phyloP scores from a whole-genome alignment of 2,329 filamentous ascomycete genomes.

The Colletotrichum destructivum region DNA sequence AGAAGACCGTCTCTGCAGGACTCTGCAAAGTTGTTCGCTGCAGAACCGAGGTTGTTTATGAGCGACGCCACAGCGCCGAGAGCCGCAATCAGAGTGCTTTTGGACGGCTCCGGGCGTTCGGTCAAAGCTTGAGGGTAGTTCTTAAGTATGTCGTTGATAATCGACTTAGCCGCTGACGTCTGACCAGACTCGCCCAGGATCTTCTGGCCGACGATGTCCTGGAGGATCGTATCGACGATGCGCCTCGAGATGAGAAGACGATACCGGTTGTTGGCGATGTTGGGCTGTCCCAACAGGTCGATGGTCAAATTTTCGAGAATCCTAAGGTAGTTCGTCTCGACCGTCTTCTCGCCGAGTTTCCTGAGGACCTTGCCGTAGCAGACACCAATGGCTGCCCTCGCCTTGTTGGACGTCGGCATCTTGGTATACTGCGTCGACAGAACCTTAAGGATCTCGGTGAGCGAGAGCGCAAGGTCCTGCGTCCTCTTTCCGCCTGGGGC shows the following conservation, averaged over 20 bases:
- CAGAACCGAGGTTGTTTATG: slow-evolving; percentile 85
- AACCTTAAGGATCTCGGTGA: slow-evolving; percentile 84
- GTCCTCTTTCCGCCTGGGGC: slow-evolving; percentile 78
- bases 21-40: slow-evolving; percentile 84
- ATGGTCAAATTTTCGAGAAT: slow-evolving; percentile 86
- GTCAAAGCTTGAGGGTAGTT: slow-evolving; percentile 93
- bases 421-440: slow-evolving; percentile 87
- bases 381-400: slow-evolving; percentile 85
- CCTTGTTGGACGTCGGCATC: slow-evolving; percentile 82
- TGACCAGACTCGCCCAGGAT: slow-evolving; percentile 93
- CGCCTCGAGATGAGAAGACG: slow-evolving; percentile 87
- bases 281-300: slow-evolving; percentile 83
- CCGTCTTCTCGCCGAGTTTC: slow-evolving; percentile 83
- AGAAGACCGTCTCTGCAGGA: slow-evolving; percentile 87
- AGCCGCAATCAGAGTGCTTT: slow-evolving; percentile 85
- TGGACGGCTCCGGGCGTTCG: slow-evolving; percentile 89
- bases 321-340: slow-evolving; percentile 85
- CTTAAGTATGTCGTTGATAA: slow-evolving; percentile 92
- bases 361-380: slow-evolving; percentile 89
- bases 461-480: slow-evolving; percentile 79
- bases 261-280: slow-evolving; percentile 87
- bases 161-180: slow-evolving; percentile 81
- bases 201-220: slow-evolving; percentile 84
- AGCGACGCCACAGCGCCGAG: slow-evolving; percentile 85
- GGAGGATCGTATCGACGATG: slow-evolving; percentile 86